Conservation (phyloP, 2,329 filamentous ascomycete species). For the Cucurbitaria berberidis region DNA sequence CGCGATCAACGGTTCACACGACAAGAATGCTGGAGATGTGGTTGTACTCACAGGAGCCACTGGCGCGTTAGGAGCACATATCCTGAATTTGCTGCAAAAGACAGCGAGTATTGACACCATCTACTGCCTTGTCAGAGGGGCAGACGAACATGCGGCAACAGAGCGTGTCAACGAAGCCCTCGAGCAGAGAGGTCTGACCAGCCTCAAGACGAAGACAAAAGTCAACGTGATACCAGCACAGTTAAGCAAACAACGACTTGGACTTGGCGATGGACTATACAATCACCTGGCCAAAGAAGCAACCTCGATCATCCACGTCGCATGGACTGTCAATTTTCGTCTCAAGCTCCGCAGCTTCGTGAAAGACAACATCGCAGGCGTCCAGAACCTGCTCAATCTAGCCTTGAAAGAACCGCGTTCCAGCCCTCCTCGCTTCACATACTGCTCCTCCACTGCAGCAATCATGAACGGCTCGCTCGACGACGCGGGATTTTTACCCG, state of each 20-base stretch:
- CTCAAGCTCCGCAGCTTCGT: conserved; percentile 63
- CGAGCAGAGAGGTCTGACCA: conserved; percentile 37
- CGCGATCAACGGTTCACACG: conserved; percentile 4
- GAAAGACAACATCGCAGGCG: conserved; percentile 58
- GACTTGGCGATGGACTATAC: conserved; percentile 54
- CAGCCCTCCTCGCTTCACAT: conserved; percentile 51
- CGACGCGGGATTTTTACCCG: conserved; percentile 41
- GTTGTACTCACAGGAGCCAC: conserved; percentile 58
- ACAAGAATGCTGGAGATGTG: conserved; percentile 12
- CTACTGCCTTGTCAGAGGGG: conserved; percentile 63
- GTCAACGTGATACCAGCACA: conserved; percentile 57
- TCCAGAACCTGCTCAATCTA: conserved; percentile 58
- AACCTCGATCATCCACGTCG: conserved; percentile 65
- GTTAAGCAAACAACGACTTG: conserved; percentile 57
- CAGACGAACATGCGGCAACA: conserved; percentile 40
- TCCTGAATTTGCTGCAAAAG: conserved; percentile 55
- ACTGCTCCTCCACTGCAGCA: conserved; percentile 61
- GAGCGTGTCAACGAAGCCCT: conserved; percentile 44
- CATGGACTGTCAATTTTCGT: conserved; percentile 71
- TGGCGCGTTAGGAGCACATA: conserved; percentile 59
- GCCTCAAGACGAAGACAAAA: conserved; percentile 40
- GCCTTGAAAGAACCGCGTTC: conserved; percentile 43
- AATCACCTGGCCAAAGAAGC: conserved; percentile 50
- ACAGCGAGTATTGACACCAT: conserved; percentile 52
- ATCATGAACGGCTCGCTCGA: conserved; percentile 41